Percentiles rank a stretch among this genome's conserved stretches.
Conservation (phyloP, 2,329 filamentous ascomycete species). For the Xylariomycetidae sp. region DNA sequence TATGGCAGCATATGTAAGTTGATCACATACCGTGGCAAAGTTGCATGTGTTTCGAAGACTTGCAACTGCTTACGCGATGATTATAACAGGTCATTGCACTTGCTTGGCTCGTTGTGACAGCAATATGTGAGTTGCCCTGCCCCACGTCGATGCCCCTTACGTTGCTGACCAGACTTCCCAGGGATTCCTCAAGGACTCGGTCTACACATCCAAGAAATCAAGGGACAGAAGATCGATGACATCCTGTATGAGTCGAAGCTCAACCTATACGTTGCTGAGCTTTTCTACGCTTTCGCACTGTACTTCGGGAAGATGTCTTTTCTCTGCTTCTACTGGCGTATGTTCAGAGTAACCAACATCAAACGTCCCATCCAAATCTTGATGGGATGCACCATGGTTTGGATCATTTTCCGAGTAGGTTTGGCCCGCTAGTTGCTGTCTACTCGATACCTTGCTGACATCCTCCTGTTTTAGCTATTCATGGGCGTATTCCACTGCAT, state of each 20-base stretch:
- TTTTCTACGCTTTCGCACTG: constrained; percentile 23
- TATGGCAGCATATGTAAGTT: constrained; percentile 2
- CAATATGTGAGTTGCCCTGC: constrained; percentile 1
- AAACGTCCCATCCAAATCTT: constrained; percentile 23
- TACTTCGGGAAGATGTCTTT: constrained; percentile 25
- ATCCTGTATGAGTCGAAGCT: constrained; percentile 5
- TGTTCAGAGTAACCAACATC: constrained; percentile 24
- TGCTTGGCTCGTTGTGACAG: neutral
- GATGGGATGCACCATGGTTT: constrained; percentile 15
- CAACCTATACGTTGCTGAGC: constrained; percentile 21
- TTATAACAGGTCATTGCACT: neutral
- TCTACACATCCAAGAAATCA: constrained; percentile 7
- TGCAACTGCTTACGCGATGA: neutral
- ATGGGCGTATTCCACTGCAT: constrained; percentile 28
- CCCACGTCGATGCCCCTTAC: neutral
- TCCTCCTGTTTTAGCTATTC: constrained; percentile 16
- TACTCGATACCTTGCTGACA: neutral
- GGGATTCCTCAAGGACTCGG: constrained; percentile 3
- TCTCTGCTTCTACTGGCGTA: constrained; percentile 24
- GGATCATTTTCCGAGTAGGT: constrained; percentile 21
- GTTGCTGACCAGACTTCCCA: neutral
- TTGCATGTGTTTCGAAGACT: neutral
- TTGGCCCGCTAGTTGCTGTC: neutral
- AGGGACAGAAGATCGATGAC: constrained; percentile 1
- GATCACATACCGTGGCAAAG: neutral